These are phyloP conservation scores for Talaromyces thailandensis DNA, from an alignment of 495 filamentous ascomycete genomes.

Conservation along the genomic window DNA sequence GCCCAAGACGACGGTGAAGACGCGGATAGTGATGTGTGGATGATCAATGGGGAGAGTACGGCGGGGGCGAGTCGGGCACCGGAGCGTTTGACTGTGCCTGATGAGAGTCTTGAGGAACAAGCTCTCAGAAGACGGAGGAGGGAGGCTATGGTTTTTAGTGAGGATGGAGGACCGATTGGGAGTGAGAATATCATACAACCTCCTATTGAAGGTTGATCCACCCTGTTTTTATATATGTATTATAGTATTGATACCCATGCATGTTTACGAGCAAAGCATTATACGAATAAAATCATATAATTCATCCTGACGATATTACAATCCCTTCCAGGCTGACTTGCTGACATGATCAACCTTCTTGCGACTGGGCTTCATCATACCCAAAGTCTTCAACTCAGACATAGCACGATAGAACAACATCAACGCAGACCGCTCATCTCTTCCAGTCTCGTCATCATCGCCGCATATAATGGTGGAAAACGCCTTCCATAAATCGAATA, in stretches of 20 bases:
- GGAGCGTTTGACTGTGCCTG: slow-evolving; percentile 26
- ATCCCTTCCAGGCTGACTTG: slow-evolving; percentile 65
- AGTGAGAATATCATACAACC: slow-evolving; percentile 43
- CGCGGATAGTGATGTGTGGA: slow-evolving; percentile 39
- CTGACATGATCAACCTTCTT: slow-evolving; percentile 89
- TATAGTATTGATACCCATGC: slow-evolving; percentile 2
- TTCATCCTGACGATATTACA: slow-evolving; percentile 25
- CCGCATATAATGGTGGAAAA: slow-evolving; percentile 67
- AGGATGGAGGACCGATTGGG: slow-evolving; percentile 38
- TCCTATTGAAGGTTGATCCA: slow-evolving; percentile 10
- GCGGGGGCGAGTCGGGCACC: slow-evolving; percentile 22
- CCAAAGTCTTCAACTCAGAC: slow-evolving; percentile 76
- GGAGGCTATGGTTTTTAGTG: slow-evolving; percentile 48
- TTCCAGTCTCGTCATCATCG: background rate
- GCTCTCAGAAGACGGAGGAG: slow-evolving; percentile 38
- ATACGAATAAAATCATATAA: background rate
- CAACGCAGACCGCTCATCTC: slow-evolving; percentile 42
- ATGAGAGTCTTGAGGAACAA: slow-evolving; percentile 41
- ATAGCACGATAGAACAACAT: slow-evolving; percentile 72
- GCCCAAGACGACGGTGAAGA: slow-evolving; percentile 36
- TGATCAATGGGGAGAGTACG: slow-evolving; percentile 41
- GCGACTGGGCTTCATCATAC: slow-evolving; percentile 78
- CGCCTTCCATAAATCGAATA: slow-evolving; percentile 81
- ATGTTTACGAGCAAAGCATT: background rate
- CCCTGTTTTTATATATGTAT: background rate